Evolutionary conservation across 1,284 basidiomycete genomes (phyloP), one percentile per base, ranked within the genome.

Genomic region (Bjerkandera adusta): DNA sequence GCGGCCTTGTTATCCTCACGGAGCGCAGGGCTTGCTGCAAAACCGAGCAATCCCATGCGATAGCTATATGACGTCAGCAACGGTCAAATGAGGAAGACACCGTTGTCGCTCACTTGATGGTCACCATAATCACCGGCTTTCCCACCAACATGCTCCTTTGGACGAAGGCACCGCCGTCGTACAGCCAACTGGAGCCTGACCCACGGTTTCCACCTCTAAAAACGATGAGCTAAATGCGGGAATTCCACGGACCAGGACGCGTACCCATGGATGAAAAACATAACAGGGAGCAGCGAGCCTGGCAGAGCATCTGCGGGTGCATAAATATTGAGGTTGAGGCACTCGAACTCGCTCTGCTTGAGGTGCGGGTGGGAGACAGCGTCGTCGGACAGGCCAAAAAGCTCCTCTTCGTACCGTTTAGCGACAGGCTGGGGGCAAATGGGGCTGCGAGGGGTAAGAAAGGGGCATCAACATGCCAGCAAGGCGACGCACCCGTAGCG

Each of bases 251-350:
- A 45, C 36, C 39, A 18, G 35, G 25, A 38, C 45, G 32, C 29
- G 36, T 55, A 88, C 85, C 86, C 85, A 63, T 89, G 85, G 15
- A 89, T 70, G 85, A 85, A 89, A 34, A 88, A 61, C 85, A 89
- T 87, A 50, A 89, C 85, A 5, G 86, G 85, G 11, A 83, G 54
- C 32, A 68, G 69, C 25, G 82, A 80, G 34, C 67, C 65, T 3
- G 72, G 57, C 2, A 64, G 70, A 20, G 78, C 66, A 27, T 74
- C 75, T 15, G 73, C 78, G 16, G 86, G 86, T 47, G 76, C 74
- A n/a, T 84, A 85, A 47, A 89, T 84, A 63, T 85, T 87, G 47
- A 89, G 63, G 59, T 88, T 89, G 33, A 88, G 68, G 63, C 85
- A 89, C 45, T 85, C 82, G 36, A 86, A 84, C 61, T 89, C 85